These are phyloP conservation scores for Aspergillus baeticus DNA, from an alignment of 495 filamentous ascomycete genomes.

Conservation along the genomic window DNA sequence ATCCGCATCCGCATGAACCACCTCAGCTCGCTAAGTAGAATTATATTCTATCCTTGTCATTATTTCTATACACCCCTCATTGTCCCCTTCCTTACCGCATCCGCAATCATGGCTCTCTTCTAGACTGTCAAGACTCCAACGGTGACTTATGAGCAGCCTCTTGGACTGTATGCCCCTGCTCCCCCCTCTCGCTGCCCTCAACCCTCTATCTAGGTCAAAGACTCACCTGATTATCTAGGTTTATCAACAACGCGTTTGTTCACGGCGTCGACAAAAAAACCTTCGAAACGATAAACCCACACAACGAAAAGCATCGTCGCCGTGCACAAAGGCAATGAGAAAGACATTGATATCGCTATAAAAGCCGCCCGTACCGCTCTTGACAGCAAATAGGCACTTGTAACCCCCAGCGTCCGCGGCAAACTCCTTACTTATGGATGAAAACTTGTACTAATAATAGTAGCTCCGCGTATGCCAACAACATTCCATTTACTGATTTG, in stretches of 20 bases:
- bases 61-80: too few relatives aligned
- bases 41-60: background rate
- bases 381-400: conserved; percentile 32
- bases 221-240: conserved; percentile 1
- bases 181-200: background rate
- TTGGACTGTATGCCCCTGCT: background rate
- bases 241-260: conserved; percentile 41
- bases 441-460: too few relatives aligned
- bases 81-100: too few relatives aligned
- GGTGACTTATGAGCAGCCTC: background rate
- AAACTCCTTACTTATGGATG: conserved; percentile 45
- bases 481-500: background rate
- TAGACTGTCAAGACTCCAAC: background rate
- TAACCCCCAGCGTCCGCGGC: conserved; percentile 38
- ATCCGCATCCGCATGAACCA: too few relatives aligned
- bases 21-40: too few relatives aligned
- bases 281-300: conserved; percentile 25
- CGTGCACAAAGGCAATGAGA: conserved; percentile 23
- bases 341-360: conserved; percentile 53
- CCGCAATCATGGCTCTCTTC: conserved; percentile 3
- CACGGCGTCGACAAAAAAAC: conserved; percentile 17
- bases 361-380: conserved; percentile 45
- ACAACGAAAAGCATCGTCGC: conserved; percentile 30
- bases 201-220: background rate
- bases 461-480: conserved; percentile 8